Evolutionary conservation across 169 alveolate genomes (phyloP).

Genomic region (Miamiensis avidus): DNA sequence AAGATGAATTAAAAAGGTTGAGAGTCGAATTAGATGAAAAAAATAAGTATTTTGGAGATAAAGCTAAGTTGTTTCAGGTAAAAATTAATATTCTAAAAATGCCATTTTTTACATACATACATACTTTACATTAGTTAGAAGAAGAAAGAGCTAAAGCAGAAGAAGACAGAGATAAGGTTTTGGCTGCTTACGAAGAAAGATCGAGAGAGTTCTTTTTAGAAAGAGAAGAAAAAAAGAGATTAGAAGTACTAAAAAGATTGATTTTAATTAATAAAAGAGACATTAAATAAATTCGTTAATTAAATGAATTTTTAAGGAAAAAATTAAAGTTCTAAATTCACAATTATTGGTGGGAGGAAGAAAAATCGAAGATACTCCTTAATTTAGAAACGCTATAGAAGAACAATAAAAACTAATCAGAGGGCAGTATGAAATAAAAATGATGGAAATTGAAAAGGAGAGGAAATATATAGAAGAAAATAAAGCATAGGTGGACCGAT

Average conservation of each 20-base stretch:
- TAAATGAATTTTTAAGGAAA: background rate
- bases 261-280: constrained; percentile 67
- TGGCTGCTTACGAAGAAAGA: constrained; percentile 75
- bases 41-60: constrained; percentile 46
- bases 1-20: constrained; percentile 76
- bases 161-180: constrained; percentile 80
- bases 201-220: constrained; percentile 73
- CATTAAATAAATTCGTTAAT: background rate
- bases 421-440: constrained; percentile 70
- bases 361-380: constrained; percentile 83
- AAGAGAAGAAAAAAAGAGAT: constrained; percentile 79
- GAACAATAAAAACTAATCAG: constrained; percentile 71
- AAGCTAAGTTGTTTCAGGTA: constrained; percentile 2
- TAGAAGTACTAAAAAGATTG: constrained; percentile 81
- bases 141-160: constrained; percentile 77
- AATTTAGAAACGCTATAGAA: constrained; percentile 80
- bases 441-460: constrained; percentile 85
- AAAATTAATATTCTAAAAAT: too few relatives aligned
- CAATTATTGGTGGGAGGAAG: constrained; percentile 84
- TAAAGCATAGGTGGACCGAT: constrained; percentile 82
- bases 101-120: background rate
- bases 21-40: constrained; percentile 72
- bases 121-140: constrained; percentile 65
- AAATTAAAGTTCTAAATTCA: constrained; percentile 41
- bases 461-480: constrained; percentile 81